These are phyloP conservation scores for Auriscalpium vulgare DNA, from an alignment of 768 basidiomycete species.

Conservation along the genomic window DNA sequence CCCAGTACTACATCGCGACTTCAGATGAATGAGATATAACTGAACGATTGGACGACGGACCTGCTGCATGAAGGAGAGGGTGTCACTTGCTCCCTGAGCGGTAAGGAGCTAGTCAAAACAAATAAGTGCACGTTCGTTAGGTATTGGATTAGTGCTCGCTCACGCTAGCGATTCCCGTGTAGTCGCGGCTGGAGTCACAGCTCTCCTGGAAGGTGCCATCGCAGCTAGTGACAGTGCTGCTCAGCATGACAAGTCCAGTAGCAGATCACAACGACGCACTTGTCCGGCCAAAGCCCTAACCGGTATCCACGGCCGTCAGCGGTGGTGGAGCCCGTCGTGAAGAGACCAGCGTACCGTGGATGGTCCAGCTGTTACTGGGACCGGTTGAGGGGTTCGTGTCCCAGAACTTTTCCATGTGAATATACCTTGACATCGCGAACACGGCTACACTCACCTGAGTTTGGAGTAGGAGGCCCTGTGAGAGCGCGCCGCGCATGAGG, in stretches of 20 bases:
- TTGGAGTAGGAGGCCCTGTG: constrained; percentile 53
- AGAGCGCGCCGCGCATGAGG: background rate
- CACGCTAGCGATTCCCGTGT: constrained; percentile 36
- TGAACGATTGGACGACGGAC: constrained; percentile 2
- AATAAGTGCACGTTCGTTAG: background rate
- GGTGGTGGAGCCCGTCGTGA: no score
- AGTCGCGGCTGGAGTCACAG: constrained; percentile 36
- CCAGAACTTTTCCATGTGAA: constrained; percentile 50
- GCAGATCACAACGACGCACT: constrained; percentile 27
- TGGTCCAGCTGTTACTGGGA: constrained; percentile 63
- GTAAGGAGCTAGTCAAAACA: constrained; percentile 38
- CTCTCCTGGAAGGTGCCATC: constrained; percentile 33
- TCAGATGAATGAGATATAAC: background rate
- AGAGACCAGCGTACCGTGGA: constrained; percentile 43
- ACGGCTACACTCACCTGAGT: constrained; percentile 32
- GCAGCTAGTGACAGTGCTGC: constrained; percentile 34
- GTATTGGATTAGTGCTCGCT: constrained; percentile 3
- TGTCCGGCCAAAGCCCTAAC: constrained; percentile 59
- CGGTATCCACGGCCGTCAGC: background rate
- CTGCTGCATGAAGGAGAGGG: constrained; percentile 48
- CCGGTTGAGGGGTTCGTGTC: constrained; percentile 58
- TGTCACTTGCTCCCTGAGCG: constrained; percentile 49
- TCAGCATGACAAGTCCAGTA: background rate
- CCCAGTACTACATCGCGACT: constrained; percentile 44
- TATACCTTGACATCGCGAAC: background rate